Percentiles rank a stretch among this genome's conserved stretches.
Conservation (phyloP, 768 basidiomycete genomes). For the Cystobasidium onofrii region DNA sequence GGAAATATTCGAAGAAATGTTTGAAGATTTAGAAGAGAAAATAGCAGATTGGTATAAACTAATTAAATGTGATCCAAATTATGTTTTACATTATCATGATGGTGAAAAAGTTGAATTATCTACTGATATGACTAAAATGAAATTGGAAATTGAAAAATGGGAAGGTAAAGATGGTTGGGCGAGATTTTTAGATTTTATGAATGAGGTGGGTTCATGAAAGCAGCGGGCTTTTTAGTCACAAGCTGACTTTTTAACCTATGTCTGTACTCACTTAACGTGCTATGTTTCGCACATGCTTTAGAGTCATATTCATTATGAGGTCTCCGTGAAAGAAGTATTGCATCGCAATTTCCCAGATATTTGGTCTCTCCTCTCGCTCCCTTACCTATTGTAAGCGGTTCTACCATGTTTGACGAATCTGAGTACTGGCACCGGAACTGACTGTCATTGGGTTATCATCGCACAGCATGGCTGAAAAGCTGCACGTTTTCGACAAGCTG, state of each 20-base stretch:
- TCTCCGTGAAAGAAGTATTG: constrained; percentile 47
- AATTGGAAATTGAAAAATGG: constrained; percentile 46
- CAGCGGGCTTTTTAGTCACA: constrained; percentile 32
- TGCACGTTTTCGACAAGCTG: constrained; percentile 34
- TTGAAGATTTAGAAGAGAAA: constrained; percentile 46
- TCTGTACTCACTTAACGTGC: too few species aligned
- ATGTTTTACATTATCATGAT: constrained; percentile 48
- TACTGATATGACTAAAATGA: constrained; percentile 46
- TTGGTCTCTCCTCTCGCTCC: constrained; percentile 45
- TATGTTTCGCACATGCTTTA: neutral
- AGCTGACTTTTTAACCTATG: too few species aligned
- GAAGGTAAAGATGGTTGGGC: constrained; percentile 47
- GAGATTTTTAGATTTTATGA: constrained; percentile 43
- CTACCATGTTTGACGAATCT: neutral
- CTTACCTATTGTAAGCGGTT: constrained; percentile 42
- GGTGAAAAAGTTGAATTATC: constrained; percentile 46
- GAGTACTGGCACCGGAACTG: neutral
- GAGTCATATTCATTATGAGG: constrained; percentile 45
- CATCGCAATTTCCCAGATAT: constrained; percentile 46
- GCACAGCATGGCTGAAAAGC: constrained; percentile 32
- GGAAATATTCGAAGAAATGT: constrained; percentile 47
- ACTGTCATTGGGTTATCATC: neutral
- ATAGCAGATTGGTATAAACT: constrained; percentile 46
- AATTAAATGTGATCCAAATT: constrained; percentile 49
- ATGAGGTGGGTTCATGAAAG: constrained; percentile 35